Conservation (phyloP, 768 basidiomycete genomes). For the Crepidotus variabilis region DNA sequence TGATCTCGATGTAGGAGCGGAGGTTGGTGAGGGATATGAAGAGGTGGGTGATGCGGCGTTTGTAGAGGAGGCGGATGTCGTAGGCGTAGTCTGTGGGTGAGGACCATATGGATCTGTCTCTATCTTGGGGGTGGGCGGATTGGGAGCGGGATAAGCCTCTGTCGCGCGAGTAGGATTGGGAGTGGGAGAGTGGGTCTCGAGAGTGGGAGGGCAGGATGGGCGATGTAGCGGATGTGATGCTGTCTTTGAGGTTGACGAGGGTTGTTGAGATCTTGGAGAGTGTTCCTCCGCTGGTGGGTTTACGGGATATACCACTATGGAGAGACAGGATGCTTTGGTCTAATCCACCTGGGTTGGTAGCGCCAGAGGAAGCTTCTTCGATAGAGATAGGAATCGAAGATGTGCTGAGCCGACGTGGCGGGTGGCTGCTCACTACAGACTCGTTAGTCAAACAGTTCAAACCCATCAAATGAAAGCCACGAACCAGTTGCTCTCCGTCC, state of each 20-base stretch:
- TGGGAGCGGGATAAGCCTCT: no score
- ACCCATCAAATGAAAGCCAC: no score
- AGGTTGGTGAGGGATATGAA: slow-evolving; percentile 77
- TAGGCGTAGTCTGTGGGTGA: slow-evolving; percentile 59
- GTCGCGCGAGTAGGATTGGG: no score
- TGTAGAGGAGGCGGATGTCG: slow-evolving; percentile 82
- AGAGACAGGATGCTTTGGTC: background rate
- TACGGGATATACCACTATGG: no score
- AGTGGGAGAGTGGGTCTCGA: no score
- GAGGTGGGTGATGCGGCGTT: slow-evolving; percentile 80
- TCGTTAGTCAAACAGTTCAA: no score
- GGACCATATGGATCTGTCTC: background rate
- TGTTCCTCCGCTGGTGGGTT: slow-evolving; percentile 18
- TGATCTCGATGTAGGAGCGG: slow-evolving; percentile 85
- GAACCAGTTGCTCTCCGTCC: background rate
- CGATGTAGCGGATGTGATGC: slow-evolving; percentile 31
- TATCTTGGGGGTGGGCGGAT: background rate
- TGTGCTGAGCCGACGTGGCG: no score
- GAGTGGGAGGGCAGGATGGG: slow-evolving; percentile 13
- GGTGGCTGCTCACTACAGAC: no score
- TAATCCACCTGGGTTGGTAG: no score
- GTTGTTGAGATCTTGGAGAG: slow-evolving; percentile 43
- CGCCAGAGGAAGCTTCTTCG: no score
- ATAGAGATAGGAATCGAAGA: no score
- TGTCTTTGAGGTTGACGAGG: slow-evolving; percentile 49